Conservation (phyloP, 495 filamentous ascomycete genomes). For the Durotheca rogersii region DNA sequence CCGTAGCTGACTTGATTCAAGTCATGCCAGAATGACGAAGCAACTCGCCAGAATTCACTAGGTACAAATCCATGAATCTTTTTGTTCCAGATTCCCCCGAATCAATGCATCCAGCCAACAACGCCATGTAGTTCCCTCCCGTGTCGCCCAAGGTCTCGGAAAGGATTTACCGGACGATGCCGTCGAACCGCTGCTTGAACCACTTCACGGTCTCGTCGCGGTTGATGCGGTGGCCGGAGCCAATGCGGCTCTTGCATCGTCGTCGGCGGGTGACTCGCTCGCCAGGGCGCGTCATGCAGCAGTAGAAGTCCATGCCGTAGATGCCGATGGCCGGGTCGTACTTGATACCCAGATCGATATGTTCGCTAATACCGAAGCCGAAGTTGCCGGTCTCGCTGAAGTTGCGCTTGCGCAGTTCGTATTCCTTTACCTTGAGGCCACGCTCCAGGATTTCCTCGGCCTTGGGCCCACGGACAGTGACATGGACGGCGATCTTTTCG, state of each 20-base stretch:
- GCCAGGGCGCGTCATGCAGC: conserved; percentile 99
- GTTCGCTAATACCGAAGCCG: conserved; percentile 99
- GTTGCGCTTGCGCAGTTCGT: conserved; percentile 97
- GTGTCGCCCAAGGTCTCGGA: conserved; percentile 17
- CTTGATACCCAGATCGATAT: conserved; percentile 99
- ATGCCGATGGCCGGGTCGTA: conserved; percentile 99
- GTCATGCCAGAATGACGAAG: conserved; percentile 45
- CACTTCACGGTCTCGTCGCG: conserved; percentile 93
- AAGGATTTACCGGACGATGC: conserved; percentile 82
- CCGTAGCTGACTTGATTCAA: conserved; percentile 55
- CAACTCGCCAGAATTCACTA: conserved; percentile 42
- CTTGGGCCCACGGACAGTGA: conserved; percentile 99
- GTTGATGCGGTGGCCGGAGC: conserved; percentile 87
- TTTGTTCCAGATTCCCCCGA: conserved; percentile 39
- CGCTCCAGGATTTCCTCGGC: conserved; percentile 99
- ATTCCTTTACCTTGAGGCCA: conserved; percentile 99
- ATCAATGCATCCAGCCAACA: conserved; percentile 39
- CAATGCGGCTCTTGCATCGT: conserved; percentile 81
- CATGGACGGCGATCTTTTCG: conserved; percentile 99
- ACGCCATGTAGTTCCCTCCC: conserved; percentile 35
- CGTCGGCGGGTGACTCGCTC: conserved; percentile 95
- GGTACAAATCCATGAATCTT: conserved; percentile 45
- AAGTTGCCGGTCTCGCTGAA: conserved; percentile 99
- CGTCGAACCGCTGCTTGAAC: conserved; percentile 99
- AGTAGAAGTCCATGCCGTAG: conserved; percentile 99